phyloP scores from a whole-genome alignment of 441 rosid genomes.

The Lepidium campestre region DNA sequence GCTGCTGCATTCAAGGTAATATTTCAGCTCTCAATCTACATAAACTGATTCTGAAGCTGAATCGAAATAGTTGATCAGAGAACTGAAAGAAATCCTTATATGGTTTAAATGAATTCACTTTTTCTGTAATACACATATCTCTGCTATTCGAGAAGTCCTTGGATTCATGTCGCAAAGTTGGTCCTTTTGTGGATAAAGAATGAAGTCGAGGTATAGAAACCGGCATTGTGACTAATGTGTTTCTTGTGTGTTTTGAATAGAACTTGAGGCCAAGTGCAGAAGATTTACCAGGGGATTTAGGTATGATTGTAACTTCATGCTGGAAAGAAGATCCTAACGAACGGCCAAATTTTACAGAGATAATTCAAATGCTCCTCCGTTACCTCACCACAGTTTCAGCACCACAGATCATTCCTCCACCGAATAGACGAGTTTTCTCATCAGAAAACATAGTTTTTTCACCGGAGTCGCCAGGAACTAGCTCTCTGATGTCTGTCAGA shows the following conservation, averaged over 20 bases:
- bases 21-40: neutral
- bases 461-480: slow-evolving; percentile 85
- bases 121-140: too few relatives aligned
- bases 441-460: slow-evolving; percentile 63
- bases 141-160: neutral
- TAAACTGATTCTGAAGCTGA: neutral
- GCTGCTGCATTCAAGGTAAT: slow-evolving; percentile 92
- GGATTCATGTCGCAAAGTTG: neutral
- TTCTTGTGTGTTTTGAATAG: slow-evolving; percentile 24
- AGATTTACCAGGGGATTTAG: slow-evolving; percentile 67
- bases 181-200: neutral
- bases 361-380: slow-evolving; percentile 75
- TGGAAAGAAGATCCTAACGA: slow-evolving; percentile 94
- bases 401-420: slow-evolving; percentile 49
- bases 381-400: slow-evolving; percentile 56
- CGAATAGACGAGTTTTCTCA: slow-evolving; percentile 34
- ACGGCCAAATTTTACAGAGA: slow-evolving; percentile 74
- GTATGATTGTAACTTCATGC: slow-evolving; percentile 70
- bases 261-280: slow-evolving; percentile 83
- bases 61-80: neutral
- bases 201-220: neutral
- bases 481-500: slow-evolving; percentile 66
- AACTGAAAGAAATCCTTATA: neutral
- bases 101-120: too few relatives aligned
- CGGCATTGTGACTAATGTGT: neutral